Base-by-base conservation (phyloP, 805 yeast genomes). In the Monosporozyma unispora region DNA sequence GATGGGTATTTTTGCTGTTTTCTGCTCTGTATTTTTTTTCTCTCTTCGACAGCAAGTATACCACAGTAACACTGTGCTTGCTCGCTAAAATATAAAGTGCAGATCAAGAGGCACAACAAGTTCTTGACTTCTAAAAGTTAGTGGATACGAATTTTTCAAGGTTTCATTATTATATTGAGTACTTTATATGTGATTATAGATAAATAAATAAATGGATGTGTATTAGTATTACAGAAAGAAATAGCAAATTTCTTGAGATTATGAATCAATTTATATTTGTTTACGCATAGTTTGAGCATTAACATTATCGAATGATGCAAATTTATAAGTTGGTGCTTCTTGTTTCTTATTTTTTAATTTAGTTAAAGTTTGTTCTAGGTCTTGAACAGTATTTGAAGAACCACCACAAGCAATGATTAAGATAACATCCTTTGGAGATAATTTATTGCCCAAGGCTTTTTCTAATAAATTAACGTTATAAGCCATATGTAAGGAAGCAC, bases 331-430 rank as follows among this genome's bases (percentile, higher is more conserved):
- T 29, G 39, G 28, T 12, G 27, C 14, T 44, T 44, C 46, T 44
- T 44, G 42, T 19, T 45, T 45, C 18, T 45, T 35, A 45, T 45
- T 45, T 25, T n/a, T 48, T 12, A 43, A 8, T n/a, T 22, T 46
- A 14, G 11, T 16, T 23, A 54, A 40, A 9, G 53, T 49, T 16
- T 49, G 44, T 48, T 57, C 54, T 45, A 68, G 47, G 41, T 66
- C 70, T 28, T 62, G 60, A 29, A 61, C 21, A 1, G 68, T 60
- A n/a, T 66, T 67, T 1, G 73, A 60, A 31, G 74, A 68, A 4
- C 78, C 79, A 7, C 86, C 87, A 57, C 87, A 81, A 1, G 78
- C 85, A 37, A 81, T 73, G 3, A 79, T 67, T 4, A 81, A 73
- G 2, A 81, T 66, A 9, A 76, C 67, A 38, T 73, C 76, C 43